Evolutionary conservation across 192 early-diverging fungal species (phyloP).

Genomic region (Coemansia sp.): DNA sequence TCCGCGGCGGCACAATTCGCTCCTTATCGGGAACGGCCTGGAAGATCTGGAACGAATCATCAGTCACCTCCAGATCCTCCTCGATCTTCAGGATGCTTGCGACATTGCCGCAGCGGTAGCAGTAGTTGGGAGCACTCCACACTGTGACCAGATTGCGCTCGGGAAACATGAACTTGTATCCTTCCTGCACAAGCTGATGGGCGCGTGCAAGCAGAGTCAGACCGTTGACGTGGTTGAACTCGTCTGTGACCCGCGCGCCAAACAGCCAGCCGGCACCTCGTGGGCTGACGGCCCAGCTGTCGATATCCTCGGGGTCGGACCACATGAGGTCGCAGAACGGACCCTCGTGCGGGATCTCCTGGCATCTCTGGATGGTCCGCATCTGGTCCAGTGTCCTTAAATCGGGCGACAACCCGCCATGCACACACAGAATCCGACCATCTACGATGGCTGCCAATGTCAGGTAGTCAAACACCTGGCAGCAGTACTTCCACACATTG

Average conservation of each 20-base stretch:
- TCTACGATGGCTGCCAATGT: slow-evolving; percentile 90
- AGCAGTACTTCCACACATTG: slow-evolving; percentile 93
- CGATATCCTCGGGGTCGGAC: slow-evolving; percentile 63
- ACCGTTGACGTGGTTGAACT: slow-evolving; percentile 96
- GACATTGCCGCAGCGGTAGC: slow-evolving; percentile 97
- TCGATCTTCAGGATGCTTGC: slow-evolving; percentile 78
- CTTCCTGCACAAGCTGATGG: slow-evolving; percentile 98
- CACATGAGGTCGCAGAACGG: slow-evolving; percentile 55
- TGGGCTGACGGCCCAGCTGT: slow-evolving; percentile 94
- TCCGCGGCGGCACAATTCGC: slow-evolving; percentile 56
- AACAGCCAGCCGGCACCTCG: slow-evolving; percentile 98
- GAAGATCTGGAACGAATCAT: slow-evolving; percentile 93
- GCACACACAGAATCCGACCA: slow-evolving; percentile 88
- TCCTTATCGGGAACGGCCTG: slow-evolving; percentile 94
- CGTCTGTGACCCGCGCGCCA: slow-evolving; percentile 93
- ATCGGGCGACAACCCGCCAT: slow-evolving; percentile 93
- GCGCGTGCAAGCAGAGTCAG: slow-evolving; percentile 92
- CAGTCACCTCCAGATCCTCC: slow-evolving; percentile 74
- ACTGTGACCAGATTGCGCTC: slow-evolving; percentile 94
- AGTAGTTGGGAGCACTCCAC: slow-evolving; percentile 98
- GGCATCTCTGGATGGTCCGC: slow-evolving; percentile 89
- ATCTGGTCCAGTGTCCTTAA: slow-evolving; percentile 95
- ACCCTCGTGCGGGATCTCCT: slow-evolving; percentile 59
- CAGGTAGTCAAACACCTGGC: slow-evolving; percentile 94
- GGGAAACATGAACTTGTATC: slow-evolving; percentile 70